Evolutionary conservation across 2,329 filamentous ascomycete species (phyloP).

Genomic region (Fusarium agapanthi): DNA sequence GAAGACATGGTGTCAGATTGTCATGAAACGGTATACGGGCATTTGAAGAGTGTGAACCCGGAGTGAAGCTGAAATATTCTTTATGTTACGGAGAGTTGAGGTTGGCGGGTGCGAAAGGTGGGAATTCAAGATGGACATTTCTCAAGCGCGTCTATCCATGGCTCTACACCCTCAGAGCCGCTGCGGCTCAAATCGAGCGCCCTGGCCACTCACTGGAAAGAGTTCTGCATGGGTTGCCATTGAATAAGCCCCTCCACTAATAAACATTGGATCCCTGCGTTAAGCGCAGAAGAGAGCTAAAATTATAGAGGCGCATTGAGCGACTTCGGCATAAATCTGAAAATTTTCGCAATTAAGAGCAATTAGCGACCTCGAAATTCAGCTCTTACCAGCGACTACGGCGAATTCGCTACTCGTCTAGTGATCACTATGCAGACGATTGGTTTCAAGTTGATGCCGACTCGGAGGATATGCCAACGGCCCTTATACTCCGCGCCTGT

Average conservation of each 20-base stretch:
- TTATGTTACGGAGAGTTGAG: constrained; percentile 4
- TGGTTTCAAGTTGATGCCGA: constrained; percentile 33
- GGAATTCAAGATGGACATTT: constrained; percentile 31
- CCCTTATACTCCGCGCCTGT: constrained; percentile 37
- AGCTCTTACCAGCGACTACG: background rate
- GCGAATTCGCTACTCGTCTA: constrained; percentile 2
- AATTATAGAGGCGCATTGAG: constrained; percentile 27
- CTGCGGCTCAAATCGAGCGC: constrained; percentile 27
- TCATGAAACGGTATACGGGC: background rate
- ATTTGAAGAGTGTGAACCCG: background rate
- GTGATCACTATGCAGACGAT: constrained; percentile 34
- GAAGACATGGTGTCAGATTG: constrained; percentile 53
- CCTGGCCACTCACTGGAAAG: constrained; percentile 34
- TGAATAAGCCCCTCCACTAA: background rate
- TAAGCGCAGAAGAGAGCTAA: constrained; percentile 28
- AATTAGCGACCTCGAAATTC: background rate
- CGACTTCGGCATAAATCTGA: constrained; percentile 32
- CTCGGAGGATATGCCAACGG: constrained; percentile 39
- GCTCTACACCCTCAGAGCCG: constrained; percentile 8
- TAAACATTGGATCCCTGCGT: background rate
- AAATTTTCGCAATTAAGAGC: constrained; percentile 12
- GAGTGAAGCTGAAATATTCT: background rate
- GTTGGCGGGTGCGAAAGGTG: constrained; percentile 23
- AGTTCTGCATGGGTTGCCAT: background rate
- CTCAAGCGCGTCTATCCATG: constrained; percentile 16